Evolutionary conservation across 1,284 basidiomycete genomes (phyloP).

Genomic region (Exobasidium cylindrosporum): DNA sequence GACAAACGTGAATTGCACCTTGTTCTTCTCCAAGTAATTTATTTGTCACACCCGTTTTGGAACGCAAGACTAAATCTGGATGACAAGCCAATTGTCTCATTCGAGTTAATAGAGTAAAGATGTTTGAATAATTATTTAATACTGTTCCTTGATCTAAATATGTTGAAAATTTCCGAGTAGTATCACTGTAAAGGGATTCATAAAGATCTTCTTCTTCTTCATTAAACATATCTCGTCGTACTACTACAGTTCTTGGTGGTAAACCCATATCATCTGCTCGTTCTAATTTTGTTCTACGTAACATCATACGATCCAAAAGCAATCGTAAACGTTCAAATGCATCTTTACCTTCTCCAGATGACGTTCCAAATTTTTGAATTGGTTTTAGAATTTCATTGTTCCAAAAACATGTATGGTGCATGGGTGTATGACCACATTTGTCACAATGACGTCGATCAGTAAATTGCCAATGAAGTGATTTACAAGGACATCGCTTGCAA

Average conservation of each 20-base stretch:
- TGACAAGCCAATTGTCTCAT: conserved; percentile 58
- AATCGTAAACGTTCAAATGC: conserved; percentile 58
- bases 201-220: conserved; percentile 96
- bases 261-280: conserved; percentile 93
- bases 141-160: conserved; percentile 88
- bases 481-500: conserved; percentile 80
- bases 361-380: conserved; percentile 47
- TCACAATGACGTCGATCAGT: conserved; percentile 78
- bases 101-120: conserved; percentile 58
- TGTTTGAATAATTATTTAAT: conserved; percentile 55
- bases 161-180: conserved; percentile 84
- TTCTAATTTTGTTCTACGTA: conserved; percentile 74
- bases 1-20: conserved; percentile 61
- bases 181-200: conserved; percentile 84
- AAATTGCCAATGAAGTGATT: conserved; percentile 87
- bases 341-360: conserved; percentile 45
- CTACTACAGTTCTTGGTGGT: conserved; percentile 87
- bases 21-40: conserved; percentile 39
- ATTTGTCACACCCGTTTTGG: conserved; percentile 62
- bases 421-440: conserved; percentile 86
- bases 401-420: conserved; percentile 73
- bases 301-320: conserved; percentile 91
- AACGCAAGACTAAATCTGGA: conserved; percentile 89
- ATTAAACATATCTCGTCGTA: conserved; percentile 89
- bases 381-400: conserved; percentile 54